Conservation (phyloP, 257 asterid species). For the Solanum chmielewskii region DNA sequence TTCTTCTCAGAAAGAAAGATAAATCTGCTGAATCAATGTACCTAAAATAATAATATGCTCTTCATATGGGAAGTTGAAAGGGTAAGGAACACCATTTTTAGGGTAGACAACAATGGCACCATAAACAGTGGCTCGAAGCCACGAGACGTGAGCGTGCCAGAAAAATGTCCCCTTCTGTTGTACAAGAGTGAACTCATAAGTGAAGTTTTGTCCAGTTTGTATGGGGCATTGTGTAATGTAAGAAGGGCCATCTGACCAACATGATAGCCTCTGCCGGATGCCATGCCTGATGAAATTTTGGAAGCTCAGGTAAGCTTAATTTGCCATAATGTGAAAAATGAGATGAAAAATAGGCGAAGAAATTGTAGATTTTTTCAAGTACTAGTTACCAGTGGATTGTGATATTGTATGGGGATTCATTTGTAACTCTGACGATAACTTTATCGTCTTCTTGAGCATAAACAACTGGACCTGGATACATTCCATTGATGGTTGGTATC, state of each 20-base stretch:
- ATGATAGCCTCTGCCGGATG: slow-evolving; percentile 39
- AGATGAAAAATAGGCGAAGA: no score
- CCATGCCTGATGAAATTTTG: slow-evolving; percentile 45
- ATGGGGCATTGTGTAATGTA: slow-evolving; percentile 60
- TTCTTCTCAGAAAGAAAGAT: background rate
- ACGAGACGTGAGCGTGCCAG: slow-evolving; percentile 69
- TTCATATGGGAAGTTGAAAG: slow-evolving; percentile 38
- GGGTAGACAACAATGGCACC: slow-evolving; percentile 59
- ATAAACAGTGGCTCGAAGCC: slow-evolving; percentile 55
- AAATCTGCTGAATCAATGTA: background rate
- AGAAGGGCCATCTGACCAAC: slow-evolving; percentile 71
- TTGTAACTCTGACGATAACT: slow-evolving; percentile 30
- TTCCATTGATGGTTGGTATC: slow-evolving; percentile 38
- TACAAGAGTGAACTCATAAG: slow-evolving; percentile 38
- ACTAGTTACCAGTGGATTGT: slow-evolving; percentile 48
- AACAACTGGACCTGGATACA: slow-evolving; percentile 51
- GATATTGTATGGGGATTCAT: slow-evolving; percentile 35
- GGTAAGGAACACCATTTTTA: slow-evolving; percentile 41
- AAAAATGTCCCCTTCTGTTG: slow-evolving; percentile 57
- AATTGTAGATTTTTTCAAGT: background rate
- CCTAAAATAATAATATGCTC: slow-evolving; percentile 49
- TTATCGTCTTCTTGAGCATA: slow-evolving; percentile 57
- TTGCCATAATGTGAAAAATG: background rate
- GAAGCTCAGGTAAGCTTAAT: background rate
- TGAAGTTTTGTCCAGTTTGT: slow-evolving; percentile 45